A percentile compares a stretch with the other conserved stretches of the same genome.
Conservation (phyloP, 805 yeast genomes). For the Ogataea pilisensis region DNA sequence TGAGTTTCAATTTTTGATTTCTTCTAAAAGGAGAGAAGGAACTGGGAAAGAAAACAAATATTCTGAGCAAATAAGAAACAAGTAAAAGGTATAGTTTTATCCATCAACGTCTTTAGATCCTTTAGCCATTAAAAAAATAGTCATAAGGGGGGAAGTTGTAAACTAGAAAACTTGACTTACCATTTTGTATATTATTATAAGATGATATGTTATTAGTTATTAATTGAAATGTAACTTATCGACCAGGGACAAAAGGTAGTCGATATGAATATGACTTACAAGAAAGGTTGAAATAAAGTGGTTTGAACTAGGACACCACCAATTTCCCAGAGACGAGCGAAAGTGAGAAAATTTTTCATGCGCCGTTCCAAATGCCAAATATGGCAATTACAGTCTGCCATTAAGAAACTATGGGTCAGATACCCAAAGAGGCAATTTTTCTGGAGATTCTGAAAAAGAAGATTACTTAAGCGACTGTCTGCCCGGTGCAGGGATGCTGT, state of each 20-base stretch:
- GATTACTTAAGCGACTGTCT: neutral
- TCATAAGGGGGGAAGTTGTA: neutral
- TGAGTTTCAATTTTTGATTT: neutral
- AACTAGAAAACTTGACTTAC: slow-evolving; percentile 17
- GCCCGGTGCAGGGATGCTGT: neutral
- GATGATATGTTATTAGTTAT: neutral
- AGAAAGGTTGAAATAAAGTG: neutral
- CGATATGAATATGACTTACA: neutral
- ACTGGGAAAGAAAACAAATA: neutral
- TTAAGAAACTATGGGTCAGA: neutral
- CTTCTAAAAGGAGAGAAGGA: neutral
- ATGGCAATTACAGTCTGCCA: no score
- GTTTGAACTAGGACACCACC: no score
- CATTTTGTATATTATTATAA: slow-evolving; percentile 14
- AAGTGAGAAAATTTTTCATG: no score
- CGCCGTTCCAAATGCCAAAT: no score
- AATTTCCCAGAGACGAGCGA: no score
- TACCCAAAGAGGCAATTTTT: neutral
- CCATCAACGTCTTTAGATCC: slow-evolving; percentile 30
- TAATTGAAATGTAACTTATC: neutral
- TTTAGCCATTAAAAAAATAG: slow-evolving; percentile 24
- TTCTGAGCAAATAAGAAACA: slow-evolving; percentile 7
- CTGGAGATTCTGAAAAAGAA: neutral
- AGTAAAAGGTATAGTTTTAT: slow-evolving; percentile 6
- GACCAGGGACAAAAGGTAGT: neutral